These are phyloP conservation scores for Penicillium brevicompactum DNA, from an alignment of 2,329 filamentous ascomycete species.

Conservation along the genomic window DNA sequence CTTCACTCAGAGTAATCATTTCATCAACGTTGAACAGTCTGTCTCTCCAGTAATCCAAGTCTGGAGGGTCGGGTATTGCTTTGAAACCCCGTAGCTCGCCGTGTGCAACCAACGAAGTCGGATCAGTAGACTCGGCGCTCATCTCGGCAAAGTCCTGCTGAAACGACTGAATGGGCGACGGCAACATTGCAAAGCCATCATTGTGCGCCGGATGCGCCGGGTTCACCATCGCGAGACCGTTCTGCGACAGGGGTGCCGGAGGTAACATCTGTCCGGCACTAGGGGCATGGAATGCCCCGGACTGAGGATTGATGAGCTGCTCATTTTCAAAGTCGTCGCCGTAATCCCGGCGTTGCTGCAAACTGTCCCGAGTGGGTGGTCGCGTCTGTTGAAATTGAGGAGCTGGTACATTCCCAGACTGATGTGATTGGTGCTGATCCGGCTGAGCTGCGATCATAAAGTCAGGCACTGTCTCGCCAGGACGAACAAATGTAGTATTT, in stretches of 20 bases:
- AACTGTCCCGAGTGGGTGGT: not conserved
- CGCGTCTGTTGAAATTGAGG: constrained; percentile 4
- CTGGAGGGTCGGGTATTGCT: constrained; percentile 66
- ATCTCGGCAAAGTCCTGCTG: constrained; percentile 19
- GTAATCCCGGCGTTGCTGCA: not conserved
- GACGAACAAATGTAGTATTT: constrained; percentile 12
- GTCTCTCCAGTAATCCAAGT: constrained; percentile 69
- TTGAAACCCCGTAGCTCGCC: constrained; percentile 43
- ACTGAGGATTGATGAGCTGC: not conserved
- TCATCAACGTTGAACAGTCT: constrained; percentile 76
- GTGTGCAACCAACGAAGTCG: constrained; percentile 27
- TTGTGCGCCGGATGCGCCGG: constrained; percentile 13
- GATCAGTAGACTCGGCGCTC: constrained; percentile 10
- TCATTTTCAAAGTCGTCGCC: not conserved
- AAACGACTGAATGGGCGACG: constrained; percentile 19
- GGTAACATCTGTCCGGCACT: not conserved
- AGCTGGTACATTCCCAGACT: not conserved
- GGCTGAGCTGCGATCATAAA: constrained; percentile 12
- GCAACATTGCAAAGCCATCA: constrained; percentile 24
- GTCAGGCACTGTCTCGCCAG: constrained; percentile 17
- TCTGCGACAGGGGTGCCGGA: constrained; percentile 1
- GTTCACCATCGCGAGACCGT: constrained; percentile 12
- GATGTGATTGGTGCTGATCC: constrained; percentile 9
- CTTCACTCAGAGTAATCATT: constrained; percentile 70
- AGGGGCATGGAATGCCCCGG: not conserved